These are phyloP conservation scores for Jimgerdemannia lactiflua DNA, from an alignment of 192 early-diverging fungal genomes.

Conservation along the genomic window DNA sequence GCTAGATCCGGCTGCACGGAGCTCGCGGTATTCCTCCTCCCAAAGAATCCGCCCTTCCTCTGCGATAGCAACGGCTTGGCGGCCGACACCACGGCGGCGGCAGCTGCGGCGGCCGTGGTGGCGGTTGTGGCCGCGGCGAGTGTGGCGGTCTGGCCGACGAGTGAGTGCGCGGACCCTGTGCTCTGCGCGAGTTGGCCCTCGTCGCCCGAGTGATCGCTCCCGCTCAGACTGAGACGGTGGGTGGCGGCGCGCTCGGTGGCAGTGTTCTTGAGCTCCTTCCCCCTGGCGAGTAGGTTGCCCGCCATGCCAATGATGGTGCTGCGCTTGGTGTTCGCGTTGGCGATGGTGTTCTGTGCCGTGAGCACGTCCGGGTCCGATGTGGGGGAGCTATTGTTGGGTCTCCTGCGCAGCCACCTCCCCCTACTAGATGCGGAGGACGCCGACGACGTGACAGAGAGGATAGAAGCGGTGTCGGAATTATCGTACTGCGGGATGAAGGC, in stretches of 20 bases:
- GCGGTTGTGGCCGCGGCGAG: not conserved
- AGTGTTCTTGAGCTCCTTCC: not conserved
- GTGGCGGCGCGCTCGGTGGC: not conserved
- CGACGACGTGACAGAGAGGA: not conserved
- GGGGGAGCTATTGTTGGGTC: not conserved
- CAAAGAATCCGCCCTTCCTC: not conserved
- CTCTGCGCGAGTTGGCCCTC: not conserved
- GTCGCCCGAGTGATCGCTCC: not conserved
- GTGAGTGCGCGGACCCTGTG: not conserved
- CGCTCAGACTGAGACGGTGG: not conserved
- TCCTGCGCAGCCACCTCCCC: not conserved
- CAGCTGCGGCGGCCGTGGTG: not conserved
- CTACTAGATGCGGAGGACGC: not conserved
- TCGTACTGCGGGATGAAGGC: not conserved
- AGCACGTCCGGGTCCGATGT: not conserved
- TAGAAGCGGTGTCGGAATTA: not conserved
- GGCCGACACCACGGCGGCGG: not conserved
- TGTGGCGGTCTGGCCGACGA: not conserved
- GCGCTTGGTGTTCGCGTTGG: not conserved
- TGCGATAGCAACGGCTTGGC: not conserved
- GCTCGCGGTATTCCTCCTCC: not conserved
- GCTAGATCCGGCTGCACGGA: not conserved
- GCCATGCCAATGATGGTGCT: slow-evolving; percentile 3
- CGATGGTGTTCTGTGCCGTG: not conserved
- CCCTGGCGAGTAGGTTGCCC: not conserved